phyloP scores from a whole-genome alignment of 2,329 filamentous ascomycete species.

The Penicillium brasilianum region DNA sequence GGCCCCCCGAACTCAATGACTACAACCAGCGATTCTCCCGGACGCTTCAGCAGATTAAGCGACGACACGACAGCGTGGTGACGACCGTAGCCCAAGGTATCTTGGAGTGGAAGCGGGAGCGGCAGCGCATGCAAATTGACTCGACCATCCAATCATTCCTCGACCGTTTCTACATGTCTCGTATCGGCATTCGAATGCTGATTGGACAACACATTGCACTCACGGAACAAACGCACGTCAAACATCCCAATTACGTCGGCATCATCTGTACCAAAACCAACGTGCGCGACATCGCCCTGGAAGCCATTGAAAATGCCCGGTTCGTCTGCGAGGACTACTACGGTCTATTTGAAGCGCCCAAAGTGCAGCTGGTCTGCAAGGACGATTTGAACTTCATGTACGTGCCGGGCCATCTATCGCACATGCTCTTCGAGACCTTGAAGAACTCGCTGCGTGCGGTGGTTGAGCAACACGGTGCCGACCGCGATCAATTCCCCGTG shows the following conservation, averaged over 20 bases:
- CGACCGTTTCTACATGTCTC: constrained; percentile 99
- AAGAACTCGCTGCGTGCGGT: constrained; percentile 98
- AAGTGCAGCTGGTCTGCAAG: constrained; percentile 94
- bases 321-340: constrained; percentile 99
- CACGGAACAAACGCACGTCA: constrained; percentile 87
- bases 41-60: constrained; percentile 90
- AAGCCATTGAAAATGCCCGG: constrained; percentile 98
- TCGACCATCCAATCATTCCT: constrained; percentile 96
- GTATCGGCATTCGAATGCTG: constrained; percentile 98
- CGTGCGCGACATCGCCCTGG: constrained; percentile 89
- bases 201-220: constrained; percentile 98
- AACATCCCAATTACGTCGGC: constrained; percentile 92
- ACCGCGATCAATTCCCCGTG: constrained; percentile 93
- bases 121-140: constrained; percentile 98
- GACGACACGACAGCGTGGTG: constrained; percentile 93
- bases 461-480: constrained; percentile 91
- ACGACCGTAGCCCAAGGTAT: constrained; percentile 98
- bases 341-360: constrained; percentile 93
- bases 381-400: constrained; percentile 98
- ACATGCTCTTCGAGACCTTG: constrained; percentile 99
- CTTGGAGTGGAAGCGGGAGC: constrained; percentile 94
- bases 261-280: constrained; percentile 99
- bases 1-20: constrained; percentile 91
- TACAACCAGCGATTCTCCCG: constrained; percentile 93
- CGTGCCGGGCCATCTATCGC: constrained; percentile 95